phyloP scores from a whole-genome alignment of 2,329 filamentous ascomycete genomes.

The Fusarium equiseti region DNA sequence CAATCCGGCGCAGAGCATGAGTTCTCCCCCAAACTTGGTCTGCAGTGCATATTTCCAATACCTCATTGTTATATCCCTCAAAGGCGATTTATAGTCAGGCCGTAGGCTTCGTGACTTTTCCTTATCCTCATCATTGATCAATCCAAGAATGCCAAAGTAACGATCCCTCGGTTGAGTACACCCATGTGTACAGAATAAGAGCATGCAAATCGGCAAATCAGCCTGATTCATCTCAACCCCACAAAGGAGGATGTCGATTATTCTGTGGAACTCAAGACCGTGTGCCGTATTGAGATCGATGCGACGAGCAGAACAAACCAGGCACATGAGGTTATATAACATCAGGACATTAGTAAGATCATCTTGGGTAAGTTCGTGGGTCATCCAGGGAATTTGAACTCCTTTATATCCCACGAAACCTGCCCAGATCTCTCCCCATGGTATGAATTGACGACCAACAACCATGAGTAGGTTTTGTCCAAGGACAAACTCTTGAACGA shows the following conservation, averaged over 20 bases:
- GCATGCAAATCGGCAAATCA: neutral
- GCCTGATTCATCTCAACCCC: neutral
- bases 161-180: conserved; percentile 7
- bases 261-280: conserved; percentile 1
- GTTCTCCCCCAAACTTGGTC: neutral
- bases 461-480: neutral
- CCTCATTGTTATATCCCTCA: conserved; percentile 11
- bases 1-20: neutral
- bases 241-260: neutral
- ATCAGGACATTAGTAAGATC: neutral
- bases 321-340: conserved; percentile 3
- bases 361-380: too few species aligned
- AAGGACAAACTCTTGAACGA: conserved; percentile 26
- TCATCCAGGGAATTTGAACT: neutral
- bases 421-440: conserved; percentile 16
- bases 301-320: neutral
- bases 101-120: neutral
- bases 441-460: neutral
- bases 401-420: neutral
- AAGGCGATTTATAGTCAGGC: neutral
- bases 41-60: conserved; percentile 18
- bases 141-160: conserved; percentile 16
- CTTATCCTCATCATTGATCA: neutral
- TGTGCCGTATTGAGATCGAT: neutral
- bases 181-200: neutral